Conservation (phyloP, 75 land plant genomes). For the Pseudotsuga menziesii region DNA sequence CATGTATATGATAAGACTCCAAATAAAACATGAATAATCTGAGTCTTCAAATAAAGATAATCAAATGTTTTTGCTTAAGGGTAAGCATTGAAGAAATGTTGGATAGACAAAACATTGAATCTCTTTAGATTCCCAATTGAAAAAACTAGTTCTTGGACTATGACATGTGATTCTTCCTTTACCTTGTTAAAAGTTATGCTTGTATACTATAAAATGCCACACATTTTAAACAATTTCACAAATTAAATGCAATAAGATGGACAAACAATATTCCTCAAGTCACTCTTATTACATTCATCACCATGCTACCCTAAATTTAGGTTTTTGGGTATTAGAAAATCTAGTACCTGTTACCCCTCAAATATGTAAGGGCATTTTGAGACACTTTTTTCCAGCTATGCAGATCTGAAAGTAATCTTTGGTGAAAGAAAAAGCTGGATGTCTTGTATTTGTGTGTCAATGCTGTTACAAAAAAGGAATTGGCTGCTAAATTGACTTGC, state of each 20-base stretch:
- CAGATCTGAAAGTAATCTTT: no score
- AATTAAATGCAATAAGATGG: background rate
- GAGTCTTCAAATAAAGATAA: background rate
- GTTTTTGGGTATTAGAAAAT: background rate
- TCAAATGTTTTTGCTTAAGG: background rate
- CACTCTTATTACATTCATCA: background rate
- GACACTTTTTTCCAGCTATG: no score
- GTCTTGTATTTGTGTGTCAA: no score
- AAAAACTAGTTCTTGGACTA: background rate
- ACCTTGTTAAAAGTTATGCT: background rate
- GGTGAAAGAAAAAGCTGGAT: no score
- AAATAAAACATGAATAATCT: background rate
- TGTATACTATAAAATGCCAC: background rate
- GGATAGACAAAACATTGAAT: background rate
- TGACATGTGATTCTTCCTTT: background rate
- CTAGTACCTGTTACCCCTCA: no score
- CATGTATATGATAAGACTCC: background rate
- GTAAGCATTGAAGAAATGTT: background rate
- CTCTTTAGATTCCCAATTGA: background rate
- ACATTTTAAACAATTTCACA: background rate
- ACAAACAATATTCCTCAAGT: background rate
- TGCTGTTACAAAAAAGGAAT: no score
- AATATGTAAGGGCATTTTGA: no score
- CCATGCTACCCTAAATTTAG: background rate
- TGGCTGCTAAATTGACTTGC: no score